Evolutionary conservation across 768 basidiomycete genomes (phyloP).

Genomic region (Calocera cornea): DNA sequence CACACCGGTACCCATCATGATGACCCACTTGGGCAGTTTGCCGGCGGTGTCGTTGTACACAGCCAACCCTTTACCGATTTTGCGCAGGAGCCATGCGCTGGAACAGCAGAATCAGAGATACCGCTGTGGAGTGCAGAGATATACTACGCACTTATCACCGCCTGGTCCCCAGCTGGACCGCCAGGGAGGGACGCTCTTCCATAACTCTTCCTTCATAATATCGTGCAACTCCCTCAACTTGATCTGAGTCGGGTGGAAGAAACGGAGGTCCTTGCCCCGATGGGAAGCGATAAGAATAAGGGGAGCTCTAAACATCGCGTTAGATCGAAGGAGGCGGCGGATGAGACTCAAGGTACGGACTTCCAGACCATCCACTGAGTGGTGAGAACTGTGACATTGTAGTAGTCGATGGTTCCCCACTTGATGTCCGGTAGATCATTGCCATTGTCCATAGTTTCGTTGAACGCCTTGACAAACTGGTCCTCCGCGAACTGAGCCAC

Average conservation of each 20-base stretch:
- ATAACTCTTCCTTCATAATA: slow-evolving; percentile 53
- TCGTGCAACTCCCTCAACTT: slow-evolving; percentile 45
- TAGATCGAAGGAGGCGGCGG: slow-evolving; percentile 20
- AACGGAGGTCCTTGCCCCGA: slow-evolving; percentile 66
- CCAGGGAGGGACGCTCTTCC: slow-evolving; percentile 57
- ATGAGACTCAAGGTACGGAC: slow-evolving; percentile 29
- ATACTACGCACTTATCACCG: slow-evolving; percentile 44
- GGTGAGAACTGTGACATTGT: slow-evolving; percentile 68
- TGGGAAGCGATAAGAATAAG: slow-evolving; percentile 55
- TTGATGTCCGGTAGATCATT: slow-evolving; percentile 56
- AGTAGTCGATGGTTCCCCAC: slow-evolving; percentile 79
- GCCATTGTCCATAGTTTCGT: slow-evolving; percentile 38
- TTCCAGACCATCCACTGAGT: slow-evolving; percentile 79
- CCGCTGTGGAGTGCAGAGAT: slow-evolving; percentile 1
- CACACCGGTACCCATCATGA: slow-evolving; percentile 52
- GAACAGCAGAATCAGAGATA: neutral
- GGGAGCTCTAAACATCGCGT: slow-evolving; percentile 46
- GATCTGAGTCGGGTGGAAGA: slow-evolving; percentile 53
- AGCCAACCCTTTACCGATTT: slow-evolving; percentile 37
- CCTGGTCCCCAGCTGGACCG: slow-evolving; percentile 55
- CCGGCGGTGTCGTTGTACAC: slow-evolving; percentile 40
- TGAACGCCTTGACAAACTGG: slow-evolving; percentile 61
- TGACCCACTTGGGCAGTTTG: slow-evolving; percentile 54
- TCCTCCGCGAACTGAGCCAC: slow-evolving; percentile 58
- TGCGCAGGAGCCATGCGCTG: slow-evolving; percentile 39